Conservation (phyloP, 2,329 filamentous ascomycete species). For the Thelonectria rubi region DNA sequence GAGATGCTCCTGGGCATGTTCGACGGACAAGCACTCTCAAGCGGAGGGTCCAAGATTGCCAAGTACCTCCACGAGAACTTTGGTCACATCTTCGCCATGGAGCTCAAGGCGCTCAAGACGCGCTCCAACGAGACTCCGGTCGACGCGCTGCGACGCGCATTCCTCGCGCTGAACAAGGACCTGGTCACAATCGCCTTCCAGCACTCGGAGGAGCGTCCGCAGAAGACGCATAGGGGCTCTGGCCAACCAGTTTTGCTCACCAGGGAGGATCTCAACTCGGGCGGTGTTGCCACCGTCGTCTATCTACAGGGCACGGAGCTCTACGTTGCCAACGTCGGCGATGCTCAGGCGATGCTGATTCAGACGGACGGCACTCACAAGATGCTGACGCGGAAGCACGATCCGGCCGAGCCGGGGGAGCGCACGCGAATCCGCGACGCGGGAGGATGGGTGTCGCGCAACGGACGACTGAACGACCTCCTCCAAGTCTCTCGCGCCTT, state of each 20-base stretch:
- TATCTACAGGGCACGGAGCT: constrained; percentile 91
- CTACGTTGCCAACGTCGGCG: constrained; percentile 93
- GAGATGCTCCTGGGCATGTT: constrained; percentile 95
- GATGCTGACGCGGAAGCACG: constrained; percentile 89
- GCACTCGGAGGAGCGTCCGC: constrained; percentile 76
- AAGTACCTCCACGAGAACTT: constrained; percentile 98
- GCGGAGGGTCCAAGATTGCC: constrained; percentile 91
- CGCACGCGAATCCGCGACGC: constrained; percentile 91
- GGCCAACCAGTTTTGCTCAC: constrained; percentile 79
- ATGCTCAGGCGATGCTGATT: constrained; percentile 95
- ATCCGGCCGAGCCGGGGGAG: constrained; percentile 86
- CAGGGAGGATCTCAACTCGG: constrained; percentile 88
- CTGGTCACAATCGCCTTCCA: constrained; percentile 85
- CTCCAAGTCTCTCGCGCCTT: constrained; percentile 94
- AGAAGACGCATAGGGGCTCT: constrained; percentile 74
- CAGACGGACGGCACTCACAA: constrained; percentile 85
- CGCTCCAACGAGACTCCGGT: constrained; percentile 76
- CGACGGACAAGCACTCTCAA: constrained; percentile 89
- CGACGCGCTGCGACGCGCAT: constrained; percentile 87
- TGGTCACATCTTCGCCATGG: constrained; percentile 81
- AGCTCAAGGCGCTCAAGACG: constrained; percentile 77
- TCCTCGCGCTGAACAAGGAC: constrained; percentile 92
- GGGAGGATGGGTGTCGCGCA: constrained; percentile 93
- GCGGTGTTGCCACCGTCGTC: constrained; percentile 89
- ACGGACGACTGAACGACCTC: constrained; percentile 90